Evolutionary conservation across 768 basidiomycete genomes (phyloP), one percentile per base, ranked within the genome.

Genomic region (Phlebiopsis gigantea): DNA sequence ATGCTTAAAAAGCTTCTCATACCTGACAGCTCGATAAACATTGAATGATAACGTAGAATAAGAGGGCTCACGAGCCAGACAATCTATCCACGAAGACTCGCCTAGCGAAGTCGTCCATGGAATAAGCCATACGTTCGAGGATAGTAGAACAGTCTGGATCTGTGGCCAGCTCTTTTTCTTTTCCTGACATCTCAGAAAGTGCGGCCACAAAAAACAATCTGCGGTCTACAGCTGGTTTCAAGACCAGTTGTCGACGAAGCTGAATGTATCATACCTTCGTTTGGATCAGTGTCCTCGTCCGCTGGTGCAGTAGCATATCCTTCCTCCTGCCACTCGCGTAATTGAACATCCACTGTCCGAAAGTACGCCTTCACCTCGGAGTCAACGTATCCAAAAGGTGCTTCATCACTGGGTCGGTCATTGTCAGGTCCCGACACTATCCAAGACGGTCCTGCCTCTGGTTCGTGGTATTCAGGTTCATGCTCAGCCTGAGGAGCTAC

Each of bases 81-180:
- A 99, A 72, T 58, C 85, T 84, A 71, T 97, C 95, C 56, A 92
- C 73, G 59, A 98, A 89, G 5, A 96, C 93, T 54, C 96, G 79
- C 50, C 92, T 79, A n/a, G 90, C 88, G 71, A 94, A 95, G 70
- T 98, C 94, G 66, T 97, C 93, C 90, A 98, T 93, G 1, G 93
- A 94, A 66, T 94, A 81, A 9, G 84, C 67, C 80, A 98, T 87
- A 62, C 95, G 79, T 70, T 99, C 97, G 53, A 99, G 69, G 46
- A 98, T 82, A 10, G 88, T 77, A 0, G 95, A 93, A 65, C 93
- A 95, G 58, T 98, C 94, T 5, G 92, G 90, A 70, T 99, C 97
- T 0, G 94, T 94, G 0, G 93, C 85, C 10, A 97, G 81, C 58
- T 88, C 85, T 51, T 87, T 86, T 72, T 98, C 97, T 69, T 96